Percentiles rank a stretch among this genome's conserved stretches.
Evolutionary conservation across 1,139 yeast species (phyloP).

Genomic region (Blastobotrys arbuscula): DNA sequence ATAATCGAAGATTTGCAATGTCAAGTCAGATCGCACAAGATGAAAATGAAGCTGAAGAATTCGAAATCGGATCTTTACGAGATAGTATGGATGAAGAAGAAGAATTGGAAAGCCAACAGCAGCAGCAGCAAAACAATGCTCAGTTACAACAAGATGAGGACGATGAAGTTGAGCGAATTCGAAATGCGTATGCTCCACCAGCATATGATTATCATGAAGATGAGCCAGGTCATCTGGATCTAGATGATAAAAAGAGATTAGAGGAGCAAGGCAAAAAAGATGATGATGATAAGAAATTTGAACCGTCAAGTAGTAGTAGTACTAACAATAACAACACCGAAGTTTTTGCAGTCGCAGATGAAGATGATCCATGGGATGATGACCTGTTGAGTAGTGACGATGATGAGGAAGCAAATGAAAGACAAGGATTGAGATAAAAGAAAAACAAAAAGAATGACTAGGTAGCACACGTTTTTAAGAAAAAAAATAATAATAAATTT

Average conservation of each 20-base stretch:
- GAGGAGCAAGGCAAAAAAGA: neutral
- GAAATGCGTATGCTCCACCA: slow-evolving; percentile 8
- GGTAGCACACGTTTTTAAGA: no score
- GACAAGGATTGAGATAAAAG: slow-evolving; percentile 1
- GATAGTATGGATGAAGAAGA: slow-evolving; percentile 36
- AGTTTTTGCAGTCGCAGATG: slow-evolving; percentile 15
- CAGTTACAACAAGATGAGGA: slow-evolving; percentile 11
- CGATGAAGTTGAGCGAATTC: slow-evolving; percentile 10
- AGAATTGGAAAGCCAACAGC: slow-evolving; percentile 13
- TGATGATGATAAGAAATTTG: neutral
- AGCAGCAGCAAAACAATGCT: neutral
- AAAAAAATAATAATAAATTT: neutral
- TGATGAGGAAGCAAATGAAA: slow-evolving; percentile 7
- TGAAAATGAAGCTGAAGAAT: slow-evolving; percentile 58
- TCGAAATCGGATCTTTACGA: slow-evolving; percentile 40
- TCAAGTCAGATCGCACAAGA: slow-evolving; percentile 89
- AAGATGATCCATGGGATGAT: slow-evolving; percentile 11
- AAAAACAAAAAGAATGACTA: neutral
- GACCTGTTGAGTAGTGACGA: slow-evolving; percentile 9
- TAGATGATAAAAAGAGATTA: neutral
- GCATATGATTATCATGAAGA: slow-evolving; percentile 4
- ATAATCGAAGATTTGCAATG: slow-evolving; percentile 90
- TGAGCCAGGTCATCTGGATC: slow-evolving; percentile 2
- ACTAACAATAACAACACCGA: neutral
- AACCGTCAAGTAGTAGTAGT: neutral